Conservation (phyloP, 345 rosid genomes). For the Adansonia digitata region DNA sequence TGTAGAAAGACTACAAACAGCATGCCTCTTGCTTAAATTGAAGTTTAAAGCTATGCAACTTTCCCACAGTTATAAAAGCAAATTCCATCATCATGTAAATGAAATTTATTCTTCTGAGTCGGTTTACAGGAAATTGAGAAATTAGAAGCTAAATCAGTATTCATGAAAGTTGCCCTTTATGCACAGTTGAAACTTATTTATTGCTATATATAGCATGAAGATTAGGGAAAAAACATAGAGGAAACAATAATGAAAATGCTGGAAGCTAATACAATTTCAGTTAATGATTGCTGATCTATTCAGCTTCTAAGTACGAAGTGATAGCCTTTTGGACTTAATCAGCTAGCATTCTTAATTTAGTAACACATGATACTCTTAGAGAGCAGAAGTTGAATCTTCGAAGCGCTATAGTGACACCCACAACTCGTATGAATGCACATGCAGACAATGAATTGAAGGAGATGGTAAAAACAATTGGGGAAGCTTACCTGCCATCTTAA, state of each 20-base stretch:
- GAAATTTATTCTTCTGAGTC: neutral
- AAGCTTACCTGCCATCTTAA: neutral
- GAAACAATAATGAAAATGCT: neutral
- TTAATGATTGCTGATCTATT: neutral
- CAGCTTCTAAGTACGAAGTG: neutral
- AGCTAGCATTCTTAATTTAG: neutral
- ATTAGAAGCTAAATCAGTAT: neutral
- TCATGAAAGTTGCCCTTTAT: neutral
- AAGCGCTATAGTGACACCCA: neutral
- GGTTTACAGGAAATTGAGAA: neutral
- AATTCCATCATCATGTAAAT: neutral
- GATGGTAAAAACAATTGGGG: neutral
- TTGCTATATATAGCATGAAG: neutral
- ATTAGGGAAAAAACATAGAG: neutral
- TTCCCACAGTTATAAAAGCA: neutral
- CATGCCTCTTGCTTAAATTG: neutral
- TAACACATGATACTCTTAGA: neutral
- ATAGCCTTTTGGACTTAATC: neutral
- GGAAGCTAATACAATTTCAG: neutral
- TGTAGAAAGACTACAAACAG: neutral
- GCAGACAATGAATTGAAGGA: neutral
- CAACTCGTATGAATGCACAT: neutral
- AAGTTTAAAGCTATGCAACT: neutral
- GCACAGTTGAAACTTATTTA: neutral
- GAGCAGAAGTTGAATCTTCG: neutral